Evolutionary conservation across 2,329 filamentous ascomycete species (phyloP).

Genomic region (Graphiopsis chlorocephala): DNA sequence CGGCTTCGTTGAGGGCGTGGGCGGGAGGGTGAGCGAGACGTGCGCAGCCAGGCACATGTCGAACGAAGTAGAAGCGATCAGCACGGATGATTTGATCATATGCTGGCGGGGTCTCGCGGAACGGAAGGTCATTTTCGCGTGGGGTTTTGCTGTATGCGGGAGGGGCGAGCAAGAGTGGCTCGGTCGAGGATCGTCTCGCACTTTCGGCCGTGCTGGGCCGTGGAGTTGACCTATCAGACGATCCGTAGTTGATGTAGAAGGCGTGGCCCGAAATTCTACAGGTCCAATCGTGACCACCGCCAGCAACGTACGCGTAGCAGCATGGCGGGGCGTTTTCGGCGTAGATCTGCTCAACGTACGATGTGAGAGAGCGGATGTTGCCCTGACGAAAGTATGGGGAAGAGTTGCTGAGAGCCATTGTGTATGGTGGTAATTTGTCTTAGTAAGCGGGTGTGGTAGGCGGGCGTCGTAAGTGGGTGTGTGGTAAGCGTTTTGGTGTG

Average conservation of each 20-base stretch:
- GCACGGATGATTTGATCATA: background rate
- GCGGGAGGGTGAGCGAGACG: background rate
- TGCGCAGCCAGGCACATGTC: background rate
- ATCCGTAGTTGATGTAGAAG: background rate
- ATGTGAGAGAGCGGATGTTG: background rate
- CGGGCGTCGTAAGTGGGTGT: background rate
- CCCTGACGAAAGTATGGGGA: background rate
- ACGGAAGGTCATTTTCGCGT: background rate
- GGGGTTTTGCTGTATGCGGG: background rate
- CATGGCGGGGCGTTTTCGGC: background rate
- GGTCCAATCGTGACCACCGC: background rate
- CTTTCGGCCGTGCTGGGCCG: background rate
- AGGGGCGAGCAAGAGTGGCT: background rate
- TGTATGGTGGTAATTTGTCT: background rate
- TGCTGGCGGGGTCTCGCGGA: background rate
- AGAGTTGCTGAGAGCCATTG: background rate
- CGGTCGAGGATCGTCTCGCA: background rate
- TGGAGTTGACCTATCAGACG: background rate
- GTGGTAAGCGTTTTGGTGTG: background rate
- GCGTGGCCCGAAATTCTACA: background rate
- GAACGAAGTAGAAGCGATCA: background rate
- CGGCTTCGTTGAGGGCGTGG: background rate
- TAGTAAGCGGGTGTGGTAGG: background rate
- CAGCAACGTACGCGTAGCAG: background rate
- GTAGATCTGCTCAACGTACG: background rate